Base-by-base conservation (phyloP, 2,329 filamentous ascomycete species). In the Penicillium sp. region DNA sequence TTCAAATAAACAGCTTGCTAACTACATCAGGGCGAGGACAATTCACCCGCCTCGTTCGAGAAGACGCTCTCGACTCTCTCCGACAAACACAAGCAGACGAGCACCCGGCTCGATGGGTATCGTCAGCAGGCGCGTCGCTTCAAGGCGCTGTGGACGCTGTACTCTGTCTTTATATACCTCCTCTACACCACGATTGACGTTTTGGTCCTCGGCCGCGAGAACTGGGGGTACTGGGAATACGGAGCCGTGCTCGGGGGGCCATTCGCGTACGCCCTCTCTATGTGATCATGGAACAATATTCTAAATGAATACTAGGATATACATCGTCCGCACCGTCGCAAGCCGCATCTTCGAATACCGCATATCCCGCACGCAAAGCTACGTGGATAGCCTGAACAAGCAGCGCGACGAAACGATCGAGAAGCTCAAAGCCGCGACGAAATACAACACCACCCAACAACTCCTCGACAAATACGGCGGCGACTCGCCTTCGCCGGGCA, bases 391-490 rank as follows among this genome's bases (percentile, higher is more conserved):
- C 20, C 82, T 92, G 35, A 85, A 92, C 66, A 83, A 85, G 54
- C 89, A 97, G 72, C 86, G 93, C 54, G 85, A 89, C 58, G 85
- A 85, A 65, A 96, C 92, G 1, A 97, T 99, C 62, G 88, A 96
- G 70, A 92, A 92, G 74, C 84, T 99, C 61, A 99, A 99, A 75
- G 86, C 88, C 58, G 92, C 92, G 24, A 99, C 94, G 33, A 96
- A 90, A 72, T 99, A 97, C 76, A 90, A 97, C 73, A 94, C 92
- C 30, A 99, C 94, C 1, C 85, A 95, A 67, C 86, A 97, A 69
- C 76, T 99, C 59, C 83, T 99, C 11, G 90, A 97, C 67, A 99
- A 97, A 67, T 99, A 99, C 71, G 92, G 91, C 35, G 89, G 85
- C 9, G 77, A 80, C 20, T 84, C 86, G 60, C 76, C 80, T 20